Conservation (phyloP, 1,284 basidiomycete genomes). For the Malassezia arunalokei region DNA sequence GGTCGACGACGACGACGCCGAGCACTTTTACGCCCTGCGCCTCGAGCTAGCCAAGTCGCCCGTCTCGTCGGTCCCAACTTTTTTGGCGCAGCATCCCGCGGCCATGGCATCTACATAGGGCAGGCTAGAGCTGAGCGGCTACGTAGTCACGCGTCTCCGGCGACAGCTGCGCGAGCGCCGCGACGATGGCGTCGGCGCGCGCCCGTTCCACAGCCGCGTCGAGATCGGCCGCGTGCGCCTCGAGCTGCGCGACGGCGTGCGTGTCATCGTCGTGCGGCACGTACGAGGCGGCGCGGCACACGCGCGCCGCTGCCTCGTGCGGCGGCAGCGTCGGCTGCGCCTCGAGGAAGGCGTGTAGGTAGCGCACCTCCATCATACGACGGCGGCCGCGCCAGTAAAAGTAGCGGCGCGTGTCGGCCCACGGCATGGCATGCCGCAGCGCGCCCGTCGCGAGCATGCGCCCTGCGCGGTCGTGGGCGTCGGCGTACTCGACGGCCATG, state of each 20-base stretch:
- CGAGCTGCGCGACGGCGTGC: slow-evolving; percentile 31
- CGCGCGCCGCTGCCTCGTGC: slow-evolving; percentile 23
- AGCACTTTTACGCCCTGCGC: slow-evolving; percentile 58
- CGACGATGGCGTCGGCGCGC: slow-evolving; percentile 28
- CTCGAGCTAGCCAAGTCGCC: slow-evolving; percentile 34
- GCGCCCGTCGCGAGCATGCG: slow-evolving; percentile 94
- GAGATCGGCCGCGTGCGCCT: slow-evolving; percentile 29
- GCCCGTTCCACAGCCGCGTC: slow-evolving; percentile 26
- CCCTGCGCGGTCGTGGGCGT: slow-evolving; percentile 86
- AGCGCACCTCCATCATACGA: slow-evolving; percentile 46
- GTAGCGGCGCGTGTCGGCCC: slow-evolving; percentile 63
- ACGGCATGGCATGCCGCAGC: slow-evolving; percentile 60
- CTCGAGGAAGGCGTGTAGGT: slow-evolving; percentile 23
- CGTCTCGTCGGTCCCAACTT: slow-evolving; percentile 23
- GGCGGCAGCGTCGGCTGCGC: slow-evolving; percentile 43
- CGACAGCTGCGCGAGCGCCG: slow-evolving; percentile 35
- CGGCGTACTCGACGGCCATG: slow-evolving; percentile 84
- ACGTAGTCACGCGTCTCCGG: slow-evolving; percentile 21
- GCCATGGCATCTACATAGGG: slow-evolving; percentile 12
- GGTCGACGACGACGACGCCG: slow-evolving; percentile 85
- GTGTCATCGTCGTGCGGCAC: slow-evolving; percentile 29
- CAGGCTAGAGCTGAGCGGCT: background rate
- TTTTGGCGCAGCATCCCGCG: slow-evolving; percentile 35
- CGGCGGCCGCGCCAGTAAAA: slow-evolving; percentile 90
- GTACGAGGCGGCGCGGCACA: slow-evolving; percentile 20